Percentiles rank a stretch among this genome's conserved stretches.
These are phyloP conservation scores for Hypoxylon crocopeplum DNA, from an alignment of 495 filamentous ascomycete genomes.

Conservation along the genomic window DNA sequence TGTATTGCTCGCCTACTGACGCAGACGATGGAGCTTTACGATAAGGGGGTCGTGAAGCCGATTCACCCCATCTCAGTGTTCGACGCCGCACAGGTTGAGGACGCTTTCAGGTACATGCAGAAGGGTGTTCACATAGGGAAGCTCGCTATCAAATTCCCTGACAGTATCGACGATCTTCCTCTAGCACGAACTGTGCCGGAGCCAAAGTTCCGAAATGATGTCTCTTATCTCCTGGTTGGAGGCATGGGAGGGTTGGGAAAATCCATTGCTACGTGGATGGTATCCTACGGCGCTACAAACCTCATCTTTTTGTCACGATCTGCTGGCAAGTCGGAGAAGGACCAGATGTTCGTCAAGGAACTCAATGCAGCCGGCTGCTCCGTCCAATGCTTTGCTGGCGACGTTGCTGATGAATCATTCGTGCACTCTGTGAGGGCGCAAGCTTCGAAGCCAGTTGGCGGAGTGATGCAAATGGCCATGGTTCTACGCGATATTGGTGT, in stretches of 20 bases:
- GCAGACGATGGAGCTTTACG: too few species aligned
- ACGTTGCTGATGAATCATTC: not conserved
- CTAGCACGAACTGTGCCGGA: too few species aligned
- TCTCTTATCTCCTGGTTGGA: slow-evolving; percentile 61
- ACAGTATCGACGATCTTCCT: not conserved
- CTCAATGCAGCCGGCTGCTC: not conserved
- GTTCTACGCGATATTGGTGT: slow-evolving; percentile 49
- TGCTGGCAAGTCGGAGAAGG: slow-evolving; percentile 37
- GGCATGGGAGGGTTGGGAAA: slow-evolving; percentile 63
- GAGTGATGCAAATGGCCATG: slow-evolving; percentile 41
- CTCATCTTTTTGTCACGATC: slow-evolving; percentile 59
- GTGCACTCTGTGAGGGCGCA: not conserved
- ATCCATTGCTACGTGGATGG: slow-evolving; percentile 57
- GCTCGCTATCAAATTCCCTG: not conserved
- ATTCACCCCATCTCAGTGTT: too few species aligned
- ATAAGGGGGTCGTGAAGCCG: too few species aligned
- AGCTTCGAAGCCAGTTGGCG: slow-evolving; percentile 24
- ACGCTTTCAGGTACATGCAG: too few species aligned
- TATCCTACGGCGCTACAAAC: slow-evolving; percentile 55
- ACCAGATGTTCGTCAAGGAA: not conserved
- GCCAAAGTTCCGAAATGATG: slow-evolving; percentile 37
- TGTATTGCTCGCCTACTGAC: too few species aligned
- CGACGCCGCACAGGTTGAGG: too few species aligned
- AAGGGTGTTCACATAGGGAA: too few species aligned
- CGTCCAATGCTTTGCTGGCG: not conserved